Conservation (phyloP, 2,329 filamentous ascomycete genomes). For the Stemphylium beticola region DNA sequence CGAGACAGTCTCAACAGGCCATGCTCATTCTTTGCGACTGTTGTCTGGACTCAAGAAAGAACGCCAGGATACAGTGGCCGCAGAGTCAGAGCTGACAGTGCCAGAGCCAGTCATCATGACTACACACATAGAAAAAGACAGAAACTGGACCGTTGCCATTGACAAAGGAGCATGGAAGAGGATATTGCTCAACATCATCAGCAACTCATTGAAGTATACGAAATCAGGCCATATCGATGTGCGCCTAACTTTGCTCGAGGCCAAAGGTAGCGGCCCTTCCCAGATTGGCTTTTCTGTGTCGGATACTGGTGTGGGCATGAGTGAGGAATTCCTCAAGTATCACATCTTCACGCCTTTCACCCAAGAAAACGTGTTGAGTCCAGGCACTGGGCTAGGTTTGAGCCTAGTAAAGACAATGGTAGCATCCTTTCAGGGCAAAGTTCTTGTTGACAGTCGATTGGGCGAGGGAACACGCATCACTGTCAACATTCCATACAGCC, state of each 20-base stretch:
- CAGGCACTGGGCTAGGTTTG: slow-evolving; percentile 32
- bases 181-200: slow-evolving; percentile 31
- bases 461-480: slow-evolving; percentile 14
- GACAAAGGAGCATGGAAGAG: slow-evolving; percentile 21
- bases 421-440: slow-evolving; percentile 25
- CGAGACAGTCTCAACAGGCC: slow-evolving; percentile 10
- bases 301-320: slow-evolving; percentile 35
- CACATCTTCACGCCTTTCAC: slow-evolving; percentile 29
- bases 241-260: slow-evolving; percentile 7
- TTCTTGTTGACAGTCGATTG: slow-evolving; percentile 23
- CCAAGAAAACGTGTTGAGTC: slow-evolving; percentile 26
- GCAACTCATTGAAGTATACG: slow-evolving; percentile 34
- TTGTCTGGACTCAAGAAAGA: slow-evolving; percentile 3
- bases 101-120: slow-evolving; percentile 6
- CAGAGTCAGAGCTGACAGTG: background rate
- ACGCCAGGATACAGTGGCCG: background rate
- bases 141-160: slow-evolving; percentile 9
- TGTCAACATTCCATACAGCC: slow-evolving; percentile 8
- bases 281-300: slow-evolving; percentile 40
- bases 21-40: slow-evolving; percentile 6
- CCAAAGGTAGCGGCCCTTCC: slow-evolving; percentile 1
- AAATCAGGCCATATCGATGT: slow-evolving; percentile 22
- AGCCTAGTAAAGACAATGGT: slow-evolving; percentile 29
- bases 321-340: slow-evolving; percentile 24
- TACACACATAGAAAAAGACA: slow-evolving; percentile 7